Evolutionary conservation across 1,284 basidiomycete species (phyloP).

Genomic region (Takashimella koratensis): DNA sequence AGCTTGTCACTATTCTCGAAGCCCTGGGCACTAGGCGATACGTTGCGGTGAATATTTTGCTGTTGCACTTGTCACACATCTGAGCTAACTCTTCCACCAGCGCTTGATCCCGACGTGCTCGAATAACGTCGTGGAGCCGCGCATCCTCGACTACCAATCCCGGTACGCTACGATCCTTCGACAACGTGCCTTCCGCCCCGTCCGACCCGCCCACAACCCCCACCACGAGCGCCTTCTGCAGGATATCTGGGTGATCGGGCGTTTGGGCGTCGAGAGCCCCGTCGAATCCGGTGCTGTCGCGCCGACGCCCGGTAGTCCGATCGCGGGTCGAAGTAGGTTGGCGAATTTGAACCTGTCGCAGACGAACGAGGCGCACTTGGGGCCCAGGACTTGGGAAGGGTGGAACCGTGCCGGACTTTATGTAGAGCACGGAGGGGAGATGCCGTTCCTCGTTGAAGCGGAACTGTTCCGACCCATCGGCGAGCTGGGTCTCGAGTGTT

Average conservation of each 20-base stretch:
- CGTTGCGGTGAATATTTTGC: slow-evolving; percentile 73
- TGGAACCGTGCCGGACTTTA: slow-evolving; percentile 50
- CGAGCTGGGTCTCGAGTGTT: slow-evolving; percentile 76
- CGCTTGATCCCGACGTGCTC: slow-evolving; percentile 70
- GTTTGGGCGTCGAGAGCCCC: slow-evolving; percentile 21
- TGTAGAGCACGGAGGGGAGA: slow-evolving; percentile 55
- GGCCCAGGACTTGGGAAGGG: slow-evolving; percentile 31
- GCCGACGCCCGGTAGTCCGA: not conserved
- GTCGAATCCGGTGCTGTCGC: slow-evolving; percentile 4
- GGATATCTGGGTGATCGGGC: slow-evolving; percentile 64
- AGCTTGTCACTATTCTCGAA: slow-evolving; percentile 56
- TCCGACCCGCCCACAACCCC: slow-evolving; percentile 64
- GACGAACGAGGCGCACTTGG: slow-evolving; percentile 8
- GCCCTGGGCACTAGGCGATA: slow-evolving; percentile 74
- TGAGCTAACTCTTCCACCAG: slow-evolving; percentile 49
- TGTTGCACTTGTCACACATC: not conserved
- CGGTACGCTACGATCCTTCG: slow-evolving; percentile 79
- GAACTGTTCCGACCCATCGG: slow-evolving; percentile 82
- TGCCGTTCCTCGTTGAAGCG: slow-evolving; percentile 75
- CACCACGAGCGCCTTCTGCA: slow-evolving; percentile 62
- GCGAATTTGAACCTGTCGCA: slow-evolving; percentile 52
- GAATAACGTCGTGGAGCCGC: slow-evolving; percentile 74
- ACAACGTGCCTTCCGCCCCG: slow-evolving; percentile 70
- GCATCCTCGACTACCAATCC: slow-evolving; percentile 87
- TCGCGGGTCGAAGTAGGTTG: not conserved